These are phyloP conservation scores for Camillea tinctor DNA, from an alignment of 2,329 filamentous ascomycete species.

Conservation along the genomic window DNA sequence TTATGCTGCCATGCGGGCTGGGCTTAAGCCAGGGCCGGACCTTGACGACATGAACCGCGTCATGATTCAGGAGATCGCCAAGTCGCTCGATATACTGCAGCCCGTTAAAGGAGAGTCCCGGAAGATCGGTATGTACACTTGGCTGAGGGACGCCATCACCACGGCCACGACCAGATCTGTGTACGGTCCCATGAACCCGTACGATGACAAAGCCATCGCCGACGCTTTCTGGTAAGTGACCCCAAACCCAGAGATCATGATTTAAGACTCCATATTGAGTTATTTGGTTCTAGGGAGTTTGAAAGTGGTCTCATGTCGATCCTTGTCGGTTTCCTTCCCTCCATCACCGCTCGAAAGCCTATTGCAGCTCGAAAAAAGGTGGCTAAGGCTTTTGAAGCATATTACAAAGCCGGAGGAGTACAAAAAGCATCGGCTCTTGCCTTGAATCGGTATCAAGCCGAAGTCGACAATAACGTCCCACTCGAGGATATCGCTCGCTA, in stretches of 20 bases:
- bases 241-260: not conserved
- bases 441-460: constrained; percentile 35
- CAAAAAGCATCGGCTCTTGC: constrained; percentile 38
- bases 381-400: constrained; percentile 35
- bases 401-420: constrained; percentile 39
- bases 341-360: constrained; percentile 32
- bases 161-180: constrained; percentile 38
- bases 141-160: constrained; percentile 33
- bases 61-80: constrained; percentile 33
- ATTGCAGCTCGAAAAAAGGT: constrained; percentile 35
- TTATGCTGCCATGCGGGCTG: constrained; percentile 33
- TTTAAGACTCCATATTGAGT: not conserved
- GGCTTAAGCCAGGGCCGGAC: constrained; percentile 30
- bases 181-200: constrained; percentile 43
- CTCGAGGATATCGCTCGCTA: constrained; percentile 38
- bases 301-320: constrained; percentile 23
- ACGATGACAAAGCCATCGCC: constrained; percentile 33
- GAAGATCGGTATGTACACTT: constrained; percentile 20
- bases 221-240: constrained; percentile 35
- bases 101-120: constrained; percentile 8
- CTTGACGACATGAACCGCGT: constrained; percentile 36
- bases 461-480: constrained; percentile 30
- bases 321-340: constrained; percentile 26
- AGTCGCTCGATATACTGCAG: constrained; percentile 20
- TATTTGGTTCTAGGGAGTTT: constrained; percentile 17